Evolutionary conservation across 768 basidiomycete genomes (phyloP).

Genomic region (Lentinula boryana): DNA sequence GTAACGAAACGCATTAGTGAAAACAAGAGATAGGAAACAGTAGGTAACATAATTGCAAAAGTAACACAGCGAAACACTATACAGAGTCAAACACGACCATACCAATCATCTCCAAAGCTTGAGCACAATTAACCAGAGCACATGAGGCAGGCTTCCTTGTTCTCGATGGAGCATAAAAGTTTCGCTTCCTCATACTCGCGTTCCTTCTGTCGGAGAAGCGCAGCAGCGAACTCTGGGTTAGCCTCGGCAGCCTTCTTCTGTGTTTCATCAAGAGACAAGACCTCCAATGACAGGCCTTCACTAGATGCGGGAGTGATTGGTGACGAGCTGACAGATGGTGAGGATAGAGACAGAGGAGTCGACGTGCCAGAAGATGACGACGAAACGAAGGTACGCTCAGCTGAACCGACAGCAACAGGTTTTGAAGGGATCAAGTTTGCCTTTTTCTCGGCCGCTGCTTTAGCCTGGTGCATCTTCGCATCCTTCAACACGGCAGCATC

Average conservation of each 20-base stretch:
- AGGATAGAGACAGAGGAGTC: constrained; percentile 21
- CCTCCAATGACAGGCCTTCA: constrained; percentile 20
- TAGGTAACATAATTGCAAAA: neutral
- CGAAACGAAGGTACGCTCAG: constrained; percentile 10
- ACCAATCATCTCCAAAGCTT: neutral
- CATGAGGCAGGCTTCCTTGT: constrained; percentile 93
- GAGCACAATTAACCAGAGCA: constrained; percentile 57
- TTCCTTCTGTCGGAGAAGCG: constrained; percentile 61
- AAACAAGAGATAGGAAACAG: too few relatives aligned
- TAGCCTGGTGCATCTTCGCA: constrained; percentile 42
- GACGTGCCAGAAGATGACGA: constrained; percentile 17
- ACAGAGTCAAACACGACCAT: too few relatives aligned
- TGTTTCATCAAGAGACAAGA: constrained; percentile 41
- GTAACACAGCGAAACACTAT: too few relatives aligned
- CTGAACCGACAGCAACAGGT: neutral
- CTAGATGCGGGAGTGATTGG: constrained; percentile 22
- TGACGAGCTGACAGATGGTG: constrained; percentile 13
- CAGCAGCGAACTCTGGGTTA: constrained; percentile 74
- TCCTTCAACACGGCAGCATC: constrained; percentile 74
- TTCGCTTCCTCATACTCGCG: constrained; percentile 78
- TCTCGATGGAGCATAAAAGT: constrained; percentile 81
- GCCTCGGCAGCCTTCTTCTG: constrained; percentile 48
- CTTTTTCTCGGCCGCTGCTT: constrained; percentile 15
- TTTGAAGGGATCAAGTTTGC: neutral
- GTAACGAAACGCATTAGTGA: too few relatives aligned